Conservation (phyloP, 148 eudicot species). For the Linanthus parryae region DNA sequence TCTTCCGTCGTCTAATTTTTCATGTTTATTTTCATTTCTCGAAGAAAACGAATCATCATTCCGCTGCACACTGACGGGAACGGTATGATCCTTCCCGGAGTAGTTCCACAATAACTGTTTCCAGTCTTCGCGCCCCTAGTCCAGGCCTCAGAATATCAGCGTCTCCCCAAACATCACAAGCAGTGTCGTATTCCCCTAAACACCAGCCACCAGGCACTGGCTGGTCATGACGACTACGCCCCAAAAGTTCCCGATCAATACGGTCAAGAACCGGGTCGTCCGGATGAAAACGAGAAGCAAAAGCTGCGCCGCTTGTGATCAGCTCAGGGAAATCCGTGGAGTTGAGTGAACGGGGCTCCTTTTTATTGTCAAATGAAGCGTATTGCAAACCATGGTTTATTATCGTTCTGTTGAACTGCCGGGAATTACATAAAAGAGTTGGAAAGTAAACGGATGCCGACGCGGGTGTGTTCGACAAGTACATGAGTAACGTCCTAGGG, state of each 20-base stretch:
- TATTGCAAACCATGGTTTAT: conserved; percentile 65
- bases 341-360: conserved; percentile 42
- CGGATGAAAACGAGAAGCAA: conserved; percentile 54
- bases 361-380: conserved; percentile 33
- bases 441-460: conserved; percentile 66
- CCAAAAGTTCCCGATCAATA: conserved; percentile 62
- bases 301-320: conserved; percentile 60
- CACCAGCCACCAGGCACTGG: conserved; percentile 96
- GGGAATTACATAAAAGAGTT: conserved; percentile 77
- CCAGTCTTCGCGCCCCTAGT: conserved; percentile 70
- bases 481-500: conserved; percentile 83
- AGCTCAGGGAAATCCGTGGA: conserved; percentile 37
- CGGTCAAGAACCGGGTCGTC: conserved; percentile 69
- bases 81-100: conserved; percentile 42
- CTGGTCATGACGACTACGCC: conserved; percentile 36
- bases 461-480: conserved; percentile 69
- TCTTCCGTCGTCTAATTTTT: neutral
- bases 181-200: conserved; percentile 49
- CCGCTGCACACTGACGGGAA: conserved; percentile 49
- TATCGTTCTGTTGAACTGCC: conserved; percentile 46
- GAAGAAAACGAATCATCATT: conserved; percentile 29
- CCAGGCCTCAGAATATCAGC: conserved; percentile 79
- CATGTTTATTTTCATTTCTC: neutral
- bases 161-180: conserved; percentile 78
- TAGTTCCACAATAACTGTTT: conserved; percentile 34